Evolutionary conservation across 2,329 filamentous ascomycete genomes (phyloP), one percentile per base, ranked within the genome.

Genomic region (Penicillium olsonii): DNA sequence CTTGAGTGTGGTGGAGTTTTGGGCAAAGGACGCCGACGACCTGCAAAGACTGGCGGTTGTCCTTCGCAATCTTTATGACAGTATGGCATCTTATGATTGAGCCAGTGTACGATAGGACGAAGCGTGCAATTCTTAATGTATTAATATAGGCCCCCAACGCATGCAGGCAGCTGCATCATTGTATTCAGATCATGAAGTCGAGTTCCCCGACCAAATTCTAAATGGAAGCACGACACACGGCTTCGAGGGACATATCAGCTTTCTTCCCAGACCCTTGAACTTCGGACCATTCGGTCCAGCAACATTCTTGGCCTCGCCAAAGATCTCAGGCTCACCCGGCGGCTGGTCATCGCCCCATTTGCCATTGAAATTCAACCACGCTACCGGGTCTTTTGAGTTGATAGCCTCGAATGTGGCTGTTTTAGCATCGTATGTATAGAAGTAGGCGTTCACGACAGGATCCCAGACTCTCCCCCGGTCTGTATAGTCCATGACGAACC

Each of bases 341-440:
- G 84, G 82, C 58, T 81, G 75, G 52, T 81, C 65, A 58, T 87
- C 84, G 2, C 84, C 85, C 84, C 84, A 88, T 26, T 70, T 68
- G 0, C 84, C 85, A 20, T 68, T 69, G 61, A 78, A 87, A 33
- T 76, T 62, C 52, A 87, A 70, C 70, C 78, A 86, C 12, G 72
- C 74, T 2, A 79, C 69, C 0, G 84, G 83, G 38, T 69, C 72
- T 6, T 55, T 55, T 8, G 57, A 42, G 39, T 76, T 73, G 45
- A 79, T 80, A 2, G 81, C 62, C 3, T 71, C 67, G 55, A 84
- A 84, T 0, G 50, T 65, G 10, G 65, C 65, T 0, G 61, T 72
- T 0, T 50, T 52, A 26, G 67, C 58, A 43, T 80, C 68, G 62
- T 78, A 86, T 12, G 66, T 74, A 68, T 84, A 87, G 46, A 73